Conservation (phyloP, 192 early-diverging fungal genomes). For the Coemansia guatemalensis region DNA sequence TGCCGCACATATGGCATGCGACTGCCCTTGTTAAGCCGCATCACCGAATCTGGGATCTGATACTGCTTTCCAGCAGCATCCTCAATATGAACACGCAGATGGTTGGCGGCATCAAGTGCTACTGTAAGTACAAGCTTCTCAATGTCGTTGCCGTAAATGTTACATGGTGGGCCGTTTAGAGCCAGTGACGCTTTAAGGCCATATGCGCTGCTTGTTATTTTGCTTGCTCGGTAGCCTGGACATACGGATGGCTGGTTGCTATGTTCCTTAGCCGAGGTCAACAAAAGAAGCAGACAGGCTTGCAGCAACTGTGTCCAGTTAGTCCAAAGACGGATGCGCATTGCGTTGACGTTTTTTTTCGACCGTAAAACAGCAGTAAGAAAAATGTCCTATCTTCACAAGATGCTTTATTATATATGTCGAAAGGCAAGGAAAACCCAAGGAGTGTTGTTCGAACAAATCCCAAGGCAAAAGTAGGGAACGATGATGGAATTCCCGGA, state of each 20-base stretch:
- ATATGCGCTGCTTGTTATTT: neutral
- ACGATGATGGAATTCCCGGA: too few species aligned
- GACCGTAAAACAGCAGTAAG: too few species aligned
- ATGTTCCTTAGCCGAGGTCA: neutral
- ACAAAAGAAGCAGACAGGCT: neutral
- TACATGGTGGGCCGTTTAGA: constrained; percentile 27
- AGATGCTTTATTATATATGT: too few species aligned
- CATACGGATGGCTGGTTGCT: neutral
- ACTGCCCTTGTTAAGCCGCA: constrained; percentile 21
- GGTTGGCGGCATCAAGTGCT: constrained; percentile 53
- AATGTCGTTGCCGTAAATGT: constrained; percentile 52
- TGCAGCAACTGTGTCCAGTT: too few species aligned
- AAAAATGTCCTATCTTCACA: too few species aligned
- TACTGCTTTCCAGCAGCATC: constrained; percentile 34
- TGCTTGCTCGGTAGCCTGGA: constrained; percentile 20
- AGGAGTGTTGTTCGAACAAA: too few species aligned
- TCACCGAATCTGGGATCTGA: constrained; percentile 42
- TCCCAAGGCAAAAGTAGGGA: too few species aligned
- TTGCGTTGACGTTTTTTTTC: too few species aligned
- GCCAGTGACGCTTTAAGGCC: constrained; percentile 21
- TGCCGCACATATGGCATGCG: constrained; percentile 3
- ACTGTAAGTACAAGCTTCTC: constrained; percentile 46
- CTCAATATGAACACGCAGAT: constrained; percentile 58
- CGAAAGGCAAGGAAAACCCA: too few species aligned
- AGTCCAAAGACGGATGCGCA: too few species aligned